A percentile compares a stretch with the other conserved stretches of the same genome.
Conservation (phyloP, 2,329 filamentous ascomycete species). For the Monosporascus sp. region DNA sequence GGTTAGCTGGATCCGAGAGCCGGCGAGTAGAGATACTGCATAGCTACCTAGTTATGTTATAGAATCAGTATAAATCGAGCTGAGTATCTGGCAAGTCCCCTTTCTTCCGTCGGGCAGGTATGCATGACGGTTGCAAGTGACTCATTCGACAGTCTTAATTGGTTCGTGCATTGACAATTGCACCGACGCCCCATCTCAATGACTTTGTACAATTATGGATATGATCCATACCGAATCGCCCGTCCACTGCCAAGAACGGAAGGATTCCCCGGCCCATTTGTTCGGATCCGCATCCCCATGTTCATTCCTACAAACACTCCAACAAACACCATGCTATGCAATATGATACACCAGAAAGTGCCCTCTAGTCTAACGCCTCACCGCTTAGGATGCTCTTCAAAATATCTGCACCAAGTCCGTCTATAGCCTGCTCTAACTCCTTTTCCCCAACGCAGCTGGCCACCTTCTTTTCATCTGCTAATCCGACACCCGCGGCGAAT, state of each 20-base stretch:
- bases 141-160: background rate
- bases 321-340: conserved; percentile 12
- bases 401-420: conserved; percentile 56
- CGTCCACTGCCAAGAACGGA: background rate
- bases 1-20: no score
- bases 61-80: no score
- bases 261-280: background rate
- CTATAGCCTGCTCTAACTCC: conserved; percentile 68
- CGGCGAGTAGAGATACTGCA: no score
- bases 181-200: no score
- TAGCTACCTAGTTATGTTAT: no score
- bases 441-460: conserved; percentile 75
- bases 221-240: background rate
- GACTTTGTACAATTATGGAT: no score
- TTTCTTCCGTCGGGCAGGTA: background rate
- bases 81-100: no score
- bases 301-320: background rate
- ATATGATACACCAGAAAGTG: conserved; percentile 16
- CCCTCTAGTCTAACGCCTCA: conserved; percentile 48
- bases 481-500: conserved; percentile 41
- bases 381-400: conserved; percentile 57
- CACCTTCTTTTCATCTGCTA: conserved; percentile 68
- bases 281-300: background rate
- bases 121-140: background rate
- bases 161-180: background rate